phyloP scores from a whole-genome alignment of 139 green algal genomes.

The Penium margaritaceum region DNA sequence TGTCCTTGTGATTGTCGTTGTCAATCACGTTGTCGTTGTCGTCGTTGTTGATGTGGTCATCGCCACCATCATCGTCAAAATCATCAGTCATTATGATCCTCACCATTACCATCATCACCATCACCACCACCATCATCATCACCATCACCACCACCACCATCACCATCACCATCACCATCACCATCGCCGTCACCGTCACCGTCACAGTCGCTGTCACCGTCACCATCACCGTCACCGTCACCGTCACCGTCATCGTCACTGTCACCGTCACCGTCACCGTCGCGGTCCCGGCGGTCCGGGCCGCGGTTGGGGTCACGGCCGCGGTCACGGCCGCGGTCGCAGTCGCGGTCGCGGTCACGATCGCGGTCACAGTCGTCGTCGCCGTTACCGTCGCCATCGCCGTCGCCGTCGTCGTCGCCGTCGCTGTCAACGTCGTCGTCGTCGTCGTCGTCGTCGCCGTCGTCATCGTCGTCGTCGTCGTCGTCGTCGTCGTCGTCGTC shows the following conservation, averaged over 20 bases:
- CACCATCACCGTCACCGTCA: not conserved
- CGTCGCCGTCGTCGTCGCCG: not conserved
- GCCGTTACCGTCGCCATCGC: not conserved
- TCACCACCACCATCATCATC: slow-evolving; percentile 5
- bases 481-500: not conserved
- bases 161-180: not conserved
- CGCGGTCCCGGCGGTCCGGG: too few relatives aligned
- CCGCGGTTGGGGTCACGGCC: too few relatives aligned
- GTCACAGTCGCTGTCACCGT: not conserved
- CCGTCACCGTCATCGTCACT: not conserved
- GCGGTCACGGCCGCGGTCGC: too few relatives aligned
- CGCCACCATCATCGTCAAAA: not conserved
- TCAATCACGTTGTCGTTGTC: too few relatives aligned
- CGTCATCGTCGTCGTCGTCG: not conserved
- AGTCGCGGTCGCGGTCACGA: too few relatives aligned
- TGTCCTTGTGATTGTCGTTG: too few relatives aligned
- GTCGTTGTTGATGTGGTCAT: too few relatives aligned
- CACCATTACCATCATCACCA: too few relatives aligned
- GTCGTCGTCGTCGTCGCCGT: too few relatives aligned
- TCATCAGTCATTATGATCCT: slow-evolving; percentile 2
- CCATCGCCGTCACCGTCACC: not conserved
- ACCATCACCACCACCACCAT: not conserved
- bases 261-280: not conserved
- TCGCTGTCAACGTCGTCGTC: too few relatives aligned
- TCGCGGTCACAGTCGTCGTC: too few relatives aligned